A percentile compares a stretch with the other conserved stretches of the same genome.
phyloP scores from a whole-genome alignment of 495 filamentous ascomycete genomes.

The Aspergillus heteromorphus region DNA sequence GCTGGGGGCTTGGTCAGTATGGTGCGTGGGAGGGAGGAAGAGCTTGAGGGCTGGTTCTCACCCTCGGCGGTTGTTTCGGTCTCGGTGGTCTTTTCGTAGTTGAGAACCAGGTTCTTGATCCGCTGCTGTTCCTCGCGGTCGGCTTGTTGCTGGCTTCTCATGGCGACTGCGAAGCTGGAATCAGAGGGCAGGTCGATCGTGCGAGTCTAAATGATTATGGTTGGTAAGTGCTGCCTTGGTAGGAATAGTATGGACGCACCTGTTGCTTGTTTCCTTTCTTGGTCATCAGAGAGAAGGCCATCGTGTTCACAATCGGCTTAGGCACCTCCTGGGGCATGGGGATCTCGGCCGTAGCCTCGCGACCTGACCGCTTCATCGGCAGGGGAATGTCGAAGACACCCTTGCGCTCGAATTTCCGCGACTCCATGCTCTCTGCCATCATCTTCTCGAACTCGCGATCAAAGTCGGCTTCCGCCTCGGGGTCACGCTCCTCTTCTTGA shows the following conservation, averaged over 20 bases:
- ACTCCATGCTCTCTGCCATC: conserved; percentile 95
- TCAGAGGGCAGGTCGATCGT: conserved; percentile 93
- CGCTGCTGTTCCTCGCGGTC: conserved; percentile 95
- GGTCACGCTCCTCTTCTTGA: conserved; percentile 85
- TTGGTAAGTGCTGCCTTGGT: conserved; percentile 1
- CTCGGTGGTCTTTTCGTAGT: conserved; percentile 83
- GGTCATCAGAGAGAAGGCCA: conserved; percentile 94
- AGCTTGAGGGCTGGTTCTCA: conserved; percentile 15
- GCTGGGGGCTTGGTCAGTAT: conserved; percentile 11
- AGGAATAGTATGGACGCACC: conserved; percentile 42
- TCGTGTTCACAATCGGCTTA: conserved; percentile 52
- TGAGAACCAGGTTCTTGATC: conserved; percentile 95
- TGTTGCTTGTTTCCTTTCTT: conserved; percentile 95
- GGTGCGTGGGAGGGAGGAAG: background rate
- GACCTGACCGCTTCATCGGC: conserved; percentile 72
- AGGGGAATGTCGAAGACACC: conserved; percentile 88
- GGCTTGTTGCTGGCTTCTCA: conserved; percentile 91
- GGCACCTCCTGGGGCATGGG: conserved; percentile 20
- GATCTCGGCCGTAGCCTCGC: conserved; percentile 48
- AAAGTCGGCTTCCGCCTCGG: conserved; percentile 93
- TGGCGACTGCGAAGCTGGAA: conserved; percentile 88
- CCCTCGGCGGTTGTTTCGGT: conserved; percentile 65
- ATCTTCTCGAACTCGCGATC: conserved; percentile 97
- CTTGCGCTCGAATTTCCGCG: conserved; percentile 90
- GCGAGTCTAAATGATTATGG: conserved; percentile 66